Percentiles rank a stretch among this genome's conserved stretches.
phyloP scores from a whole-genome alignment of 148 eudicot genomes.

The Dysphania ambrosioides region DNA sequence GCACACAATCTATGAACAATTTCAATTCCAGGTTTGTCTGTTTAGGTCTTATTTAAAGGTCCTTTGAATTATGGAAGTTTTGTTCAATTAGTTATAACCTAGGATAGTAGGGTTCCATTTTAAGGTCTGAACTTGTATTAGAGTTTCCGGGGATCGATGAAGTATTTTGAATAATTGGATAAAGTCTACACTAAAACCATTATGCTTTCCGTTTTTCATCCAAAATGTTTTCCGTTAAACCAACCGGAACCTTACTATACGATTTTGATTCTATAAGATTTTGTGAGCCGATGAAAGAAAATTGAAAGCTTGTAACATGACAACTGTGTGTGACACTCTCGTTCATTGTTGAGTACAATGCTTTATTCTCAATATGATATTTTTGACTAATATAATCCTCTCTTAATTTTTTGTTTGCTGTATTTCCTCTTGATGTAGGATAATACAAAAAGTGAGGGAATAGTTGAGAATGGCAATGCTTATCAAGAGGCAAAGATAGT shows the following conservation, averaged over 20 bases:
- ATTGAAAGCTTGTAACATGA: too few relatives aligned
- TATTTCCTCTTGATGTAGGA: constrained; percentile 32
- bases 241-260: too few relatives aligned
- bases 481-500: constrained; percentile 59
- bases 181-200: not conserved
- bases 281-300: not conserved
- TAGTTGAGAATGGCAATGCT: constrained; percentile 53
- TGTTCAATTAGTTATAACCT: not conserved
- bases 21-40: not conserved
- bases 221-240: too few relatives aligned
- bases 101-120: not conserved
- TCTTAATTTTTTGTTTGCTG: not conserved
- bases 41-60: not conserved
- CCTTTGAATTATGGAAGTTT: not conserved
- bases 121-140: not conserved
- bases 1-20: not conserved
- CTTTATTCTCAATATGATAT: not conserved
- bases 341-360: not conserved
- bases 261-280: not conserved
- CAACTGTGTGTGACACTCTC: not conserved
- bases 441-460: constrained; percentile 44
- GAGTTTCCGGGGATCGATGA: not conserved
- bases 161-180: not conserved
- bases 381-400: not conserved
- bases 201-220: too few relatives aligned